A percentile compares a stretch with the other conserved stretches of the same genome.
phyloP scores from a whole-genome alignment of 805 yeast species.

The Wickerhamiella kazuoi region DNA sequence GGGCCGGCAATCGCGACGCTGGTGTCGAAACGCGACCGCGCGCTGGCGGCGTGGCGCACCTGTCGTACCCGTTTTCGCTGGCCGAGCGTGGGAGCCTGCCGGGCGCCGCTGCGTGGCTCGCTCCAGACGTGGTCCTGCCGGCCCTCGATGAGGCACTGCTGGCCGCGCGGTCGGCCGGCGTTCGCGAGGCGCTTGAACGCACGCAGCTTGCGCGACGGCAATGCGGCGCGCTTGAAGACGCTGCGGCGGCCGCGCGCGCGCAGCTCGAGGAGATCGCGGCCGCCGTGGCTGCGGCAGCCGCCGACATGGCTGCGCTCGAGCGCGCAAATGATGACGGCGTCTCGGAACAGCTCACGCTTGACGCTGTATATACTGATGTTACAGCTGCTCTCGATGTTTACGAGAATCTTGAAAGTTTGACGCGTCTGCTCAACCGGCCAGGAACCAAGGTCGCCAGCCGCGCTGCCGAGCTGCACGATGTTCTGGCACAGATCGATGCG shows the following conservation, averaged over 20 bases:
- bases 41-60: too few species aligned
- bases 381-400: constrained; percentile 37
- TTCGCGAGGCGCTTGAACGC: neutral
- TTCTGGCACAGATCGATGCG: constrained; percentile 42
- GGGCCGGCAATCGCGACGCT: too few species aligned
- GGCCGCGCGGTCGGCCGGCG: constrained; percentile 2
- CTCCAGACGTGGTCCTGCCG: neutral
- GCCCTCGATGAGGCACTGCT: constrained; percentile 6
- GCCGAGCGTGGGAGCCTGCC: too few species aligned
- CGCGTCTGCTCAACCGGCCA: constrained; percentile 48
- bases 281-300: neutral
- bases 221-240: constrained; percentile 23
- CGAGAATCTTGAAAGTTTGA: constrained; percentile 53
- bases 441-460: constrained; percentile 50
- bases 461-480: constrained; percentile 31
- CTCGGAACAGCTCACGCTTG: constrained; percentile 28
- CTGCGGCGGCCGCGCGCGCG: constrained; percentile 29
- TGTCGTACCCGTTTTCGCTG: too few species aligned
- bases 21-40: too few species aligned
- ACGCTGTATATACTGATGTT: constrained; percentile 28
- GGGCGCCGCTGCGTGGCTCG: neutral
- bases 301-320: constrained; percentile 33
- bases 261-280: constrained; percentile 22
- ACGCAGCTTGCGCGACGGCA: constrained; percentile 3
- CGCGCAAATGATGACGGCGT: constrained; percentile 34